Base-by-base conservation (phyloP, 257 asterid species). In the Solanum sejunctum region DNA sequence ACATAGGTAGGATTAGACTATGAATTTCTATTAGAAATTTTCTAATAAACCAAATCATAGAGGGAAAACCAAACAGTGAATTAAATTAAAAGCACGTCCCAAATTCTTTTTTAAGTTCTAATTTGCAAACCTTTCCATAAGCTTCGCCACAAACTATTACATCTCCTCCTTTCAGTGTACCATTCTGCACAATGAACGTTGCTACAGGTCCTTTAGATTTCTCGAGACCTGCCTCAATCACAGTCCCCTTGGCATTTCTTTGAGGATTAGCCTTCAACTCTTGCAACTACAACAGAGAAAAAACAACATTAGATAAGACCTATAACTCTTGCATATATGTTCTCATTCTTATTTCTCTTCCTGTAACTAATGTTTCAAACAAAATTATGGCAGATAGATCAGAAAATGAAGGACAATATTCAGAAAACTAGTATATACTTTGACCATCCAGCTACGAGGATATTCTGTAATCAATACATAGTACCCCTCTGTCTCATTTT, bases 231-330 rank as follows among this genome's bases (percentile, higher is more conserved):
- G 99, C 99, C 90, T 97, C 99, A 80, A 97, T 95, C 75, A 93
- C 97, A 47, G 99, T 93, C 78, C 99, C 99, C 91, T 90, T 94
- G 83, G 99, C 98, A 86, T 92, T 92, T 88, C 98, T 92, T 81
- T 93, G 90, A 23, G 99, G 99, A 89, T 97, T 97, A 72, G 99
- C 99, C 95, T 95, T 97, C 97, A 95, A 89, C 89, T 95, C 99
- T 93, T 97, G 99, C 92, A 97, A 91, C 99, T 97, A 78, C 84
- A 41, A 45, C 32, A 83, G 47, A 36, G 51, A 58, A 23, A 66
- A 66, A 78, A 28, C 23, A 39, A 78, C 6, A 8, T 52, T 26
- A 78, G 61, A 26, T 52, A 75, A 75, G 60, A 75, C 82, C 56
- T 49, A 75, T 75, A 23, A 49, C 61, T 49, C 43, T 49, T 23